Percentiles rank a stretch among this genome's conserved stretches.
phyloP scores from a whole-genome alignment of 1,284 basidiomycete genomes.

The Moesziomyces aphidis region DNA sequence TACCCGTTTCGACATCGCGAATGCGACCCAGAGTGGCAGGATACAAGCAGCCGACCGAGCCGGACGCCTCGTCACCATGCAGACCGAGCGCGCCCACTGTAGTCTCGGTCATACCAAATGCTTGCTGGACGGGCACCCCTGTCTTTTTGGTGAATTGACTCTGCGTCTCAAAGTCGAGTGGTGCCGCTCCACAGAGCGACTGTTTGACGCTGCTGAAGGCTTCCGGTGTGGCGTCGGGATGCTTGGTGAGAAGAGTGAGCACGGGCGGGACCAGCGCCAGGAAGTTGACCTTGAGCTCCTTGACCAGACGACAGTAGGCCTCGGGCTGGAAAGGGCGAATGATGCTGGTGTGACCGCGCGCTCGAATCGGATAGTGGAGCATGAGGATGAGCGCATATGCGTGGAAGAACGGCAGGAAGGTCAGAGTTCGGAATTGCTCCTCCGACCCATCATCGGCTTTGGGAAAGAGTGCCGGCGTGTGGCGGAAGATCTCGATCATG shows the following conservation, averaged over 20 bases:
- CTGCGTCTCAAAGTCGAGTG: conserved; percentile 37
- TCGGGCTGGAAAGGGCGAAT: conserved; percentile 35
- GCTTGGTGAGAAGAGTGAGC: conserved; percentile 29
- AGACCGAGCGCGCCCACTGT: conserved; percentile 43
- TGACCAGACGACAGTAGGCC: conserved; percentile 28
- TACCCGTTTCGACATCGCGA: conserved; percentile 35
- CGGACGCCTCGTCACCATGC: conserved; percentile 18
- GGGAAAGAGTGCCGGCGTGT: conserved; percentile 24
- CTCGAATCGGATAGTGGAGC: conserved; percentile 5
- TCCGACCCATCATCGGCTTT: neutral
- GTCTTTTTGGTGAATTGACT: conserved; percentile 30
- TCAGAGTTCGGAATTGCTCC: conserved; percentile 20
- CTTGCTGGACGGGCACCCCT: conserved; percentile 37
- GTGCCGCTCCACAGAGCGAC: conserved; percentile 40
- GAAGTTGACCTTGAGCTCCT: conserved; percentile 26
- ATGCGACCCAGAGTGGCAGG: conserved; percentile 34
- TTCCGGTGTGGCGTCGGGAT: conserved; percentile 15
- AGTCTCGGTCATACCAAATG: conserved; percentile 56
- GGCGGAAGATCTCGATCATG: conserved; percentile 38
- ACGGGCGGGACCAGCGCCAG: conserved; percentile 42
- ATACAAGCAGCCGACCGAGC: conserved; percentile 38
- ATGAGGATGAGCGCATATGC: conserved; percentile 34
- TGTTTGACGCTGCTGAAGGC: conserved; percentile 24
- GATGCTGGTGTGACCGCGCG: conserved; percentile 25
- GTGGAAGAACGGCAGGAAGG: conserved; percentile 53